Conservation (phyloP, 257 asterid genomes). For the Osmanthus fragrans region DNA sequence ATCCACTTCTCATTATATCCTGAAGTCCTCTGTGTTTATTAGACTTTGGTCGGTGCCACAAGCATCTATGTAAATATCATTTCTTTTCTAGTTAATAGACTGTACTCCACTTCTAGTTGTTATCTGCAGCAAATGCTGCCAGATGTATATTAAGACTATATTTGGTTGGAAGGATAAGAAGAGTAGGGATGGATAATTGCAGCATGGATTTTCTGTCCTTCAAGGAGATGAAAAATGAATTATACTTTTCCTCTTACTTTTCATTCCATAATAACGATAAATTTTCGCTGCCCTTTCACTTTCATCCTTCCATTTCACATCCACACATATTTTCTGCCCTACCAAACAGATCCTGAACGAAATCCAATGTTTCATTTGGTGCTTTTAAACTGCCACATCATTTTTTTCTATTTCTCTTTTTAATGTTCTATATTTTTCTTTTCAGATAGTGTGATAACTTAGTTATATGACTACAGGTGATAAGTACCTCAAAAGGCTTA, state of each 20-base stretch:
- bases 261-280: background rate
- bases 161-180: background rate
- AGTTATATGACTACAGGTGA: slow-evolving; percentile 46
- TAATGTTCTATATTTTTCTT: background rate
- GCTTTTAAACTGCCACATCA: slow-evolving; percentile 12
- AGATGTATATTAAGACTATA: background rate
- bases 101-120: slow-evolving; percentile 2
- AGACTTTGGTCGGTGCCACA: background rate
- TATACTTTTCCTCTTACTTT: background rate
- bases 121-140: slow-evolving; percentile 10
- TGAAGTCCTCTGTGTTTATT: background rate
- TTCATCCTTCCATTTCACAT: background rate
- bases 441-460: slow-evolving; percentile 11
- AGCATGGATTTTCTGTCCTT: background rate
- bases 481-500: slow-evolving; percentile 80
- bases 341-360: background rate
- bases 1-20: background rate
- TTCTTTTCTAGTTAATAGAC: slow-evolving; percentile 1
- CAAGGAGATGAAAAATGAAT: background rate
- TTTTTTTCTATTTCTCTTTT: slow-evolving; percentile 22
- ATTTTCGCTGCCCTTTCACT: background rate
- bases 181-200: background rate
- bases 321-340: background rate
- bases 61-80: background rate
- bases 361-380: slow-evolving; percentile 1